These are phyloP conservation scores for Elymus sibiricus DNA, from an alignment of 176 grass and related monocot species.

Conservation along the genomic window DNA sequence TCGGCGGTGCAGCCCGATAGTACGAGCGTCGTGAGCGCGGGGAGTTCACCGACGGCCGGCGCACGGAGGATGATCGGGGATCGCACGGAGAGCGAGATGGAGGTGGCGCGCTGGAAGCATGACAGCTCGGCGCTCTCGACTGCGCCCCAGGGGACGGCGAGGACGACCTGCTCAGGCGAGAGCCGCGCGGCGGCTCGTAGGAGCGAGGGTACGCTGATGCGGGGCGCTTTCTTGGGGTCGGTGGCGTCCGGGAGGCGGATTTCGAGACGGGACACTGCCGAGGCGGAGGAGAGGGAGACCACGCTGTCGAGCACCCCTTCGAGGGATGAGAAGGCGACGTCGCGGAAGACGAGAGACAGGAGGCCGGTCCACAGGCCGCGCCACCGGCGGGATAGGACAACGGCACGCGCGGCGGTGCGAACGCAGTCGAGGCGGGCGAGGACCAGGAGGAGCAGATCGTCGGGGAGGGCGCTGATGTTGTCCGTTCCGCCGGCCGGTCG, in stretches of 20 bases:
- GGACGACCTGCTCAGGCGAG: too few relatives aligned
- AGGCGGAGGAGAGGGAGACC: neutral
- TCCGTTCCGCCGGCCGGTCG: neutral
- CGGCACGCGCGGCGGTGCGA: neutral
- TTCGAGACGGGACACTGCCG: neutral
- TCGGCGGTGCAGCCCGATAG: neutral
- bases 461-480: neutral
- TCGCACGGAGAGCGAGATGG: neutral
- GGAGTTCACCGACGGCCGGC: too few relatives aligned
- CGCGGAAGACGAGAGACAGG: neutral
- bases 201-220: too few relatives aligned
- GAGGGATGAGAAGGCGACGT: neutral
- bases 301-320: neutral
- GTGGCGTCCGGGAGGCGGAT: neutral
- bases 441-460: neutral
- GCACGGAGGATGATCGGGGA: neutral
- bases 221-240: too few relatives aligned
- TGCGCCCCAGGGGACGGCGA: too few relatives aligned
- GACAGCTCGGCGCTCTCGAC: too few relatives aligned
- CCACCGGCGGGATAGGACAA: neutral
- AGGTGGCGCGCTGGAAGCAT: neutral
- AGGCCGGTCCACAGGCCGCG: neutral
- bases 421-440: neutral
- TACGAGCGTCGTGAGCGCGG: neutral
- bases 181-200: too few relatives aligned